phyloP scores from a whole-genome alignment of 176 grass and related monocot genomes.

The Carex pumila region DNA sequence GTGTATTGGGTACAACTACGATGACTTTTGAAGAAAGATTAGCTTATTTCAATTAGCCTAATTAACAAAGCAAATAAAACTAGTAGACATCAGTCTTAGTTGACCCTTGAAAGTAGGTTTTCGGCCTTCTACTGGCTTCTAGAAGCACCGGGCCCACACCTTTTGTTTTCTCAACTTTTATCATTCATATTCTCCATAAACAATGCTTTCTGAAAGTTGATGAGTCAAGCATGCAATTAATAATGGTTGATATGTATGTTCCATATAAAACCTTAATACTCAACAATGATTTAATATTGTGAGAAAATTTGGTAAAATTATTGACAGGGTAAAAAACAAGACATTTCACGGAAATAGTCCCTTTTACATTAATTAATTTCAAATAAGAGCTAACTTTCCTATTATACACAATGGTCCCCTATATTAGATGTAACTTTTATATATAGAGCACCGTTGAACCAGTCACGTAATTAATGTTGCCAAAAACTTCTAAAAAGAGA shows the following conservation, averaged over 20 bases:
- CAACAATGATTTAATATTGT: neutral
- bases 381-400: neutral
- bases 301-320: neutral
- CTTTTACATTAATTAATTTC: neutral
- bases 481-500: neutral
- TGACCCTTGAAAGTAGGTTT: neutral
- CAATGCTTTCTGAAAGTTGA: neutral
- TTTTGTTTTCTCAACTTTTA: neutral
- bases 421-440: too few species aligned
- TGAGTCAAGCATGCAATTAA: conserved; percentile 2
- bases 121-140: conserved; percentile 6
- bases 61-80: neutral
- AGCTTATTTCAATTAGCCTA: neutral
- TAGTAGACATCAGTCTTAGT: conserved; percentile 9
- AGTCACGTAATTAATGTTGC: neutral
- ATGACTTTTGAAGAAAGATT: neutral
- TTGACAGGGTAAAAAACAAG: neutral
- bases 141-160: conserved; percentile 7
- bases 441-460: neutral
- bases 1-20: neutral
- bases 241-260: neutral
- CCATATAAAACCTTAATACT: neutral
- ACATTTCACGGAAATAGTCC: neutral
- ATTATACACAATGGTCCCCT: neutral
- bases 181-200: neutral